Conservation (phyloP, 495 filamentous ascomycete species). For the Cercophora sp. region DNA sequence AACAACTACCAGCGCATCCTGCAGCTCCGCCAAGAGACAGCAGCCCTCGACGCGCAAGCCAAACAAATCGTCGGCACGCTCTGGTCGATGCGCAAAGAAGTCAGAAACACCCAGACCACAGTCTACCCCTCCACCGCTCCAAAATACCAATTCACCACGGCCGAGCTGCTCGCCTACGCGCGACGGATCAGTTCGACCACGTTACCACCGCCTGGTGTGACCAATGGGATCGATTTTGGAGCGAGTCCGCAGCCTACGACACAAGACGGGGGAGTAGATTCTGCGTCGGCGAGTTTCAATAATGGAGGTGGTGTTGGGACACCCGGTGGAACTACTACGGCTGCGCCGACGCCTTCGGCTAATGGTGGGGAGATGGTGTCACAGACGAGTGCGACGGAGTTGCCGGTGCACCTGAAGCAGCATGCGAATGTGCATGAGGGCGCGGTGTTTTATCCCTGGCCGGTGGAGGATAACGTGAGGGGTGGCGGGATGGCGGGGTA, state of each 20-base stretch:
- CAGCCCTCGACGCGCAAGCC: conserved; percentile 57
- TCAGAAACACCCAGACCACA: conserved; percentile 55
- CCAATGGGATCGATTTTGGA: conserved; percentile 30
- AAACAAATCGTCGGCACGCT: conserved; percentile 56
- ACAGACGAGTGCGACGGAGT: conserved; percentile 16
- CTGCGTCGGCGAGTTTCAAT: conserved; percentile 22
- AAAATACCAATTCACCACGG: conserved; percentile 51
- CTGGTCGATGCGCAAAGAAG: conserved; percentile 62
- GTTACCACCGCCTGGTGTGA: conserved; percentile 58
- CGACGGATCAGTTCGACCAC: conserved; percentile 71
- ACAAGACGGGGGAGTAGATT: no score
- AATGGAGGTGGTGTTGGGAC: conserved; percentile 5
- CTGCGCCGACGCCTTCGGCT: conserved; percentile 9
- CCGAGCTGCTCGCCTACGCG: conserved; percentile 67
- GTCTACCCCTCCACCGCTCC: conserved; percentile 37
- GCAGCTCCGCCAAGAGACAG: conserved; percentile 56
- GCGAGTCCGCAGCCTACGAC: conserved; percentile 9
- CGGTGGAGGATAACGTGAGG: conserved; percentile 58
- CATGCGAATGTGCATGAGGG: conserved; percentile 50
- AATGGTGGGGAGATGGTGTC: background rate
- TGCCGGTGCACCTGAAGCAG: conserved; percentile 37
- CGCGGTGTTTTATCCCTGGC: conserved; percentile 64
- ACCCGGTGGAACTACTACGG: conserved; percentile 2
- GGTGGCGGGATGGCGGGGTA: conserved; percentile 58
- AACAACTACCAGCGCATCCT: conserved; percentile 60